Evolutionary conservation across 768 basidiomycete genomes (phyloP).

Genomic region (Gloeophyllum trabeum): DNA sequence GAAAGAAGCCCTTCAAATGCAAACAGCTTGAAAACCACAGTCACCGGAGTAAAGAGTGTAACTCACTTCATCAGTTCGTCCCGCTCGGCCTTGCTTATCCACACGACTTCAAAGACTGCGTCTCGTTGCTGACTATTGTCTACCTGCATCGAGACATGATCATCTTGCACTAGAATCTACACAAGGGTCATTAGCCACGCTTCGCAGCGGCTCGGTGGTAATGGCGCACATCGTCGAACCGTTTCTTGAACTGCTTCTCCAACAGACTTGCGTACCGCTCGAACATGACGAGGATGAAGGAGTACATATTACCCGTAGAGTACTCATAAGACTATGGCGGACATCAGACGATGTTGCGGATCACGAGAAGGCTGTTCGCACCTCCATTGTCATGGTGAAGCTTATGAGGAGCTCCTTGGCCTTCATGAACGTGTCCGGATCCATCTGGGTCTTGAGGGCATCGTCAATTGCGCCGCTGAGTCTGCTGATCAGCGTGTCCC

Average conservation of each 20-base stretch:
- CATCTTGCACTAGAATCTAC: constrained; percentile 79
- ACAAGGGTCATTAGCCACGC: neutral
- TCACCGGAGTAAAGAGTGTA: constrained; percentile 3
- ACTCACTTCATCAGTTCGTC: constrained; percentile 43
- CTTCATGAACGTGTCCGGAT: constrained; percentile 70
- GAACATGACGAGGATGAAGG: constrained; percentile 79
- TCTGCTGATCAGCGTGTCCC: constrained; percentile 75
- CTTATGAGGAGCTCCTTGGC: constrained; percentile 77
- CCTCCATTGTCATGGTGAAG: constrained; percentile 91
- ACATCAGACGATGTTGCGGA: neutral
- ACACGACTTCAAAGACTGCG: constrained; percentile 69
- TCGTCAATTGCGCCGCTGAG: constrained; percentile 64
- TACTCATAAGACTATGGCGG: constrained; percentile 74
- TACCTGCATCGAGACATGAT: constrained; percentile 79
- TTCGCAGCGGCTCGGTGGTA: neutral
- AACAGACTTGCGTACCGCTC: constrained; percentile 81
- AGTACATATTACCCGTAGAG: constrained; percentile 71
- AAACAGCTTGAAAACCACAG: neutral
- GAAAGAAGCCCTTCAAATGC: constrained; percentile 34
- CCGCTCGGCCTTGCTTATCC: constrained; percentile 64
- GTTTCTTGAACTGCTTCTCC: constrained; percentile 67
- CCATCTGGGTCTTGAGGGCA: constrained; percentile 62
- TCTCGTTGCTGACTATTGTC: constrained; percentile 52
- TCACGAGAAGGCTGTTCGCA: constrained; percentile 15
- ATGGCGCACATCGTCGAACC: constrained; percentile 64